Base-by-base conservation (phyloP, 192 early-diverging fungal species). In the Entophlyctis helioformis region DNA sequence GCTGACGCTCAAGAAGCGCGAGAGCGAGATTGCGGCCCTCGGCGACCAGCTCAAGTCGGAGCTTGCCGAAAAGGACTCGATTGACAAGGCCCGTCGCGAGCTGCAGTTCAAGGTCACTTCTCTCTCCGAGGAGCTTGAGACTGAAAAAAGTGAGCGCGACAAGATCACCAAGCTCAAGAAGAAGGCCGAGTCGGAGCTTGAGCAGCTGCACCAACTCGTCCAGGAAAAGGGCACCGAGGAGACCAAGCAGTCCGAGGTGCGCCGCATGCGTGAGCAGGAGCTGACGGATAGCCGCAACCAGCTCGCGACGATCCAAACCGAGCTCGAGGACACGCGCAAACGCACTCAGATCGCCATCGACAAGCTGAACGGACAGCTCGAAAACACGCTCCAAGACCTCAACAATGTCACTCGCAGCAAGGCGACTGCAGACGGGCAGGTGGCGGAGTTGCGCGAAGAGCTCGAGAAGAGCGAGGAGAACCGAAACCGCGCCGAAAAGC, bases 201-300 rank as follows among this genome's bases (percentile, higher is more conserved):
- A 62, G 28, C 47, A 51, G 15, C 36, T 71, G 35, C 45, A 51
- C 8, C 54, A 59, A 13, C 46, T 76, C 9, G 54, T 72, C 32
- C 60, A 76, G 49, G 62, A 71, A 32, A 74, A 75, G 39, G 71
- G 63, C 13, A 67, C 54, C 2, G 65, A 76, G 46, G 64, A 67
- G 51, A 66, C 48, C 46, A 71, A 75, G 37, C 71, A 74, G 48
- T 44, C 44, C 12, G 75, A 78, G 39, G 36, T 78, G 16, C 60
- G 69, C 13, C 43, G 58, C 26, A 48, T 78, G 24, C 64, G 75
- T 25, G 75, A 78, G 39, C 19, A 62, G n/a, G 75, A 78, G 54
- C 54, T 78, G 22, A 44, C 48, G 2, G 66, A 69, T 47, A 37
- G 69, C 20, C 63, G 60, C 28, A 45, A 33, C 20, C 72, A 72